Conservation (phyloP, 2,329 filamentous ascomycete genomes). For the Leptodontidium sp. region DNA sequence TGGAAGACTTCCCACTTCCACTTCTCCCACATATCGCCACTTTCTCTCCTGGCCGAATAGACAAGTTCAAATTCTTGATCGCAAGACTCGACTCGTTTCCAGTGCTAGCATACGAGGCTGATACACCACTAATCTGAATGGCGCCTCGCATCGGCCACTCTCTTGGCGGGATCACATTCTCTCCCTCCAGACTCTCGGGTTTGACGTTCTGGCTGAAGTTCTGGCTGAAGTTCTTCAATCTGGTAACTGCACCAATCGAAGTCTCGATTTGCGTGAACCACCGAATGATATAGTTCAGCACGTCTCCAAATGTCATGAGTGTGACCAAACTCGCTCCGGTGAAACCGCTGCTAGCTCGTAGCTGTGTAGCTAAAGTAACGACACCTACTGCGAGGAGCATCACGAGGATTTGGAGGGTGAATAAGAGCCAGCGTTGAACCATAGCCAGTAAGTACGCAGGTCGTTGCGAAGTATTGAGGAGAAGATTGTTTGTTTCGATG, state of each 20-base stretch:
- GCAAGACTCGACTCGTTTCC: slow-evolving; percentile 36
- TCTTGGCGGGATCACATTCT: slow-evolving; percentile 16
- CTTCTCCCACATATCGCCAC: slow-evolving; percentile 35
- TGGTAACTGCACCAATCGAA: slow-evolving; percentile 62
- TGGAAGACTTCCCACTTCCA: slow-evolving; percentile 49
- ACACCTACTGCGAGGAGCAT: slow-evolving; percentile 38
- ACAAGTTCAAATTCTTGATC: slow-evolving; percentile 44
- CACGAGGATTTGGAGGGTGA: slow-evolving; percentile 55
- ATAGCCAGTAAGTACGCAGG: neutral
- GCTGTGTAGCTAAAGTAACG: slow-evolving; percentile 33
- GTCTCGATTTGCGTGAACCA: slow-evolving; percentile 67
- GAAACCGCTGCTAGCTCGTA: slow-evolving; percentile 30
- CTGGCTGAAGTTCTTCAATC: slow-evolving; percentile 60
- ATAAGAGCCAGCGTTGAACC: slow-evolving; percentile 34
- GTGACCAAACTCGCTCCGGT: slow-evolving; percentile 36
- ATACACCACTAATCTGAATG: slow-evolving; percentile 11
- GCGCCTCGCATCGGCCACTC: slow-evolving; percentile 42
- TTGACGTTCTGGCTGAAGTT: slow-evolving; percentile 56
- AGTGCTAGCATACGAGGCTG: slow-evolving; percentile 15
- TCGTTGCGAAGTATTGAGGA: neutral
- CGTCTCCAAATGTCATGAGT: slow-evolving; percentile 35
- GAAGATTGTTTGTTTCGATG: neutral
- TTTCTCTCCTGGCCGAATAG: slow-evolving; percentile 46
- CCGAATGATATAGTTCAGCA: slow-evolving; percentile 29
- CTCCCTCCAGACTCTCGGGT: slow-evolving; percentile 47